Conservation (phyloP, 2,329 filamentous ascomycete species). For the Colletotrichum aenigma region DNA sequence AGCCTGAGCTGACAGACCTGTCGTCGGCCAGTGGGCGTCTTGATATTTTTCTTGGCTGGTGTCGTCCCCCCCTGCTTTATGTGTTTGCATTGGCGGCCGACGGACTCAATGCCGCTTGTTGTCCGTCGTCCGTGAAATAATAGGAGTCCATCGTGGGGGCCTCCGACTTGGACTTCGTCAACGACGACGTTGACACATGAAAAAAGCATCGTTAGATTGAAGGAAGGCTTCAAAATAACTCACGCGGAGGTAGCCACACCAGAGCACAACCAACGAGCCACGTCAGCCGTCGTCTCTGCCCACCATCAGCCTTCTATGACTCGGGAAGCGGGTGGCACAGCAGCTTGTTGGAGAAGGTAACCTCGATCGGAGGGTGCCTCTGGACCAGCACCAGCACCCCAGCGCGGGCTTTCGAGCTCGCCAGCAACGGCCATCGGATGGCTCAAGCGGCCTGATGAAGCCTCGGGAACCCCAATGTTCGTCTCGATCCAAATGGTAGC, state of each 20-base stretch:
- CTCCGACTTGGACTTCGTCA: neutral
- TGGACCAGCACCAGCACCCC: neutral
- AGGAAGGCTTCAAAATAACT: neutral
- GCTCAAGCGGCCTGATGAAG: neutral
- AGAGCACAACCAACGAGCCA: neutral
- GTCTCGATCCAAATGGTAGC: neutral
- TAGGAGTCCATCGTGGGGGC: neutral
- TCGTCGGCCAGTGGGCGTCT: neutral
- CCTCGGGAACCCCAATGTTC: neutral
- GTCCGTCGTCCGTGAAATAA: neutral
- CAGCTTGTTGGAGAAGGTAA: neutral
- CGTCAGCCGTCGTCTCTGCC: neutral
- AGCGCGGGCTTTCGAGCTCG: neutral
- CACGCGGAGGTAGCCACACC: neutral
- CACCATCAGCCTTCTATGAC: neutral
- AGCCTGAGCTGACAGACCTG: neutral
- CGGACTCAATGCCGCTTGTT: neutral
- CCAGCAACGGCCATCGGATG: neutral
- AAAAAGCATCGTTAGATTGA: neutral
- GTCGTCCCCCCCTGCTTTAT: neutral
- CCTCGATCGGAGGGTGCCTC: neutral
- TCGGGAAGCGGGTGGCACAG: neutral
- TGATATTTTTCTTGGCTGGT: neutral
- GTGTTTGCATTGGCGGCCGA: neutral
- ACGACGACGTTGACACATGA: neutral